Percentiles rank a stretch among this genome's conserved stretches.
These are phyloP conservation scores for Parmelia sp. DNA, from an alignment of 495 filamentous ascomycete species.

Conservation along the genomic window DNA sequence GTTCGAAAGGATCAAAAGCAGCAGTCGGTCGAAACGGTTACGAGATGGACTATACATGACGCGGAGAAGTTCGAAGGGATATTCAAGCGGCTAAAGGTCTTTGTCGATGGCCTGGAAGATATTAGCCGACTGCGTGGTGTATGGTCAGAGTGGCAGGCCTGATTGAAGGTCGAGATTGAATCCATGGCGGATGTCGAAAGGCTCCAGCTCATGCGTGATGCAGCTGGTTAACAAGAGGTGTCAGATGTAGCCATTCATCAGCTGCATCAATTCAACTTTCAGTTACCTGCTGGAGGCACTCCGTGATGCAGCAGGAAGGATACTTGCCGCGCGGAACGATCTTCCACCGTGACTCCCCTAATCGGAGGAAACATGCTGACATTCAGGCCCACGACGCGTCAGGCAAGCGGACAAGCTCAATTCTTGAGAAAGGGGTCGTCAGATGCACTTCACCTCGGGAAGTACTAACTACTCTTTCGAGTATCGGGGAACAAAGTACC, in stretches of 20 bases:
- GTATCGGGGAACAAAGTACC: too few species aligned
- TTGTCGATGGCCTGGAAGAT: slow-evolving; percentile 27
- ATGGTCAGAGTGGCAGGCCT: slow-evolving; percentile 16
- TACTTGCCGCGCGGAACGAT: too few species aligned
- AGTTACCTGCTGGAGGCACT: too few species aligned
- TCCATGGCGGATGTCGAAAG: slow-evolving; percentile 20
- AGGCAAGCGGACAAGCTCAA: too few species aligned
- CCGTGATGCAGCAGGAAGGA: too few species aligned
- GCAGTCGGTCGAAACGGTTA: slow-evolving; percentile 20
- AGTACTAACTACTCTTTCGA: too few species aligned
- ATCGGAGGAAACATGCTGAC: too few species aligned
- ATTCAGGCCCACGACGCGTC: too few species aligned
- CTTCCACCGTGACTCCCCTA: too few species aligned
- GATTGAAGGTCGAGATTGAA: slow-evolving; percentile 17
- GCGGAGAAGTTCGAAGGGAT: slow-evolving; percentile 23
- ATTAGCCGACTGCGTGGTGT: slow-evolving; percentile 23
- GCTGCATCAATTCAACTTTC: neutral
- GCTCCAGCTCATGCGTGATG: slow-evolving; percentile 8
- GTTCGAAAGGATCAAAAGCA: slow-evolving; percentile 6
- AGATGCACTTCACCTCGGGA: too few species aligned
- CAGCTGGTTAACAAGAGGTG: neutral
- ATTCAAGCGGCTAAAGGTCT: slow-evolving; percentile 22
- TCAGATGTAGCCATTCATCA: slow-evolving; percentile 7
- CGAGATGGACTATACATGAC: slow-evolving; percentile 26
- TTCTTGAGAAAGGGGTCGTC: too few species aligned